Percentiles rank a stretch among this genome's conserved stretches.
Evolutionary conservation across 148 eudicot genomes (phyloP).

Genomic region (Chenopodium formosanum): DNA sequence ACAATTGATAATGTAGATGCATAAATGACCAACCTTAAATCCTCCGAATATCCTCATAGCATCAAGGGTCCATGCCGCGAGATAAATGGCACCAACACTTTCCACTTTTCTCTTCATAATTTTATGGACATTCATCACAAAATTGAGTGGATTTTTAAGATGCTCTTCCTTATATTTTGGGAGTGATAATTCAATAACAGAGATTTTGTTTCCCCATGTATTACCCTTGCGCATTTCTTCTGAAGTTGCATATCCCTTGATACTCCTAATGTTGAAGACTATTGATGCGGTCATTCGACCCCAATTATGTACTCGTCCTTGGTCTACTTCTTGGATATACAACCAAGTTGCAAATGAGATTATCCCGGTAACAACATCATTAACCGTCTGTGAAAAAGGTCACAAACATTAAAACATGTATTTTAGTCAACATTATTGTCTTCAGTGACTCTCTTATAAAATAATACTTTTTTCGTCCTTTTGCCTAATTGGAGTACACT

Average conservation of each 20-base stretch:
- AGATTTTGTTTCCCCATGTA: slow-evolving; percentile 46
- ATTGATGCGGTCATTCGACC: slow-evolving; percentile 35
- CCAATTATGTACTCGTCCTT: not conserved
- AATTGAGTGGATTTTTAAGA: slow-evolving; percentile 32
- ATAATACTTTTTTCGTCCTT: too few relatives aligned
- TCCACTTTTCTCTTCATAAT: slow-evolving; percentile 34
- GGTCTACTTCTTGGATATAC: slow-evolving; percentile 35
- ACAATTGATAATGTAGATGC: too few relatives aligned
- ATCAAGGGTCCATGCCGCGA: slow-evolving; percentile 11
- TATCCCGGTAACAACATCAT: slow-evolving; percentile 42
- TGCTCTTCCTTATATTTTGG: slow-evolving; percentile 28
- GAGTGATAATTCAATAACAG: slow-evolving; percentile 37
- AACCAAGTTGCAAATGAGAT: slow-evolving; percentile 34
- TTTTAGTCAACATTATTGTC: too few relatives aligned
- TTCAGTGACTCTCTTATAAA: too few relatives aligned
- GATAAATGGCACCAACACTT: slow-evolving; percentile 16
- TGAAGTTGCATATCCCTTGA: slow-evolving; percentile 38
- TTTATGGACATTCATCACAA: slow-evolving; percentile 28
- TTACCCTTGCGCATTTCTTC: slow-evolving; percentile 43
- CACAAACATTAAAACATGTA: not conserved
- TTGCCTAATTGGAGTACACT: not conserved
- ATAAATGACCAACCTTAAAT: slow-evolving; percentile 1
- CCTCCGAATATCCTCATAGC: slow-evolving; percentile 19
- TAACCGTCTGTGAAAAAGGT: slow-evolving; percentile 35
- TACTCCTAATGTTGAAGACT: slow-evolving; percentile 40